phyloP scores from a whole-genome alignment of 1,284 basidiomycete genomes.

The Ustilago nuda region DNA sequence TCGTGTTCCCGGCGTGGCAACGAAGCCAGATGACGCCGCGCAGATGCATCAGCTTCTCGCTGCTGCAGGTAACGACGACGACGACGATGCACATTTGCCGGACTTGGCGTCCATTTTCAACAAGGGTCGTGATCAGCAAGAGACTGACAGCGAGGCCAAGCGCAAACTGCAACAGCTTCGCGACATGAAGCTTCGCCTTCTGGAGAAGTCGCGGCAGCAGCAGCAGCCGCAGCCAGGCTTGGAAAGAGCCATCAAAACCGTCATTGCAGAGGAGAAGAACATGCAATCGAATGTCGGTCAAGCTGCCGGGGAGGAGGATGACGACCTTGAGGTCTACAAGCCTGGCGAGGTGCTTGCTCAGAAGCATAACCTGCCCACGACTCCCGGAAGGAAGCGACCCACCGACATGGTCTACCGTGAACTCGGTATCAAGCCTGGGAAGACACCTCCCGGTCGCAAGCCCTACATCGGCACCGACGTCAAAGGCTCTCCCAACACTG shows the following conservation, averaged over 20 bases:
- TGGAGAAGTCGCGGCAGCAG: conserved; percentile 30
- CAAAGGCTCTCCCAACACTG: conserved; percentile 39
- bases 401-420: conserved; percentile 42
- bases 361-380: conserved; percentile 39
- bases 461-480: conserved; percentile 28
- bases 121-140: conserved; percentile 25
- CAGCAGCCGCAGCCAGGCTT: neutral
- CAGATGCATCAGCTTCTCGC: neutral
- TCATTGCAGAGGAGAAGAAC: neutral
- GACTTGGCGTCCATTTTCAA: conserved; percentile 40
- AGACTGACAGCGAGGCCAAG: conserved; percentile 20
- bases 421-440: conserved; percentile 30
- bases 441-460: conserved; percentile 23
- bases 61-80: conserved; percentile 23
- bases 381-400: conserved; percentile 37
- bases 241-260: neutral
- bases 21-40: conserved; percentile 19
- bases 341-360: conserved; percentile 28
- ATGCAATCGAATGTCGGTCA: neutral
- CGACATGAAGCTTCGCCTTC: conserved; percentile 35
- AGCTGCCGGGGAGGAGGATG: conserved; percentile 9
- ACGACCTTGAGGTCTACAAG: conserved; percentile 28
- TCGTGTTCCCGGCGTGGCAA: conserved; percentile 30
- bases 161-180: conserved; percentile 20
- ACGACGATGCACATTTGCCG: conserved; percentile 35